Base-by-base conservation (phyloP, 441 rosid species). In the Syzygium syzygioides region DNA sequence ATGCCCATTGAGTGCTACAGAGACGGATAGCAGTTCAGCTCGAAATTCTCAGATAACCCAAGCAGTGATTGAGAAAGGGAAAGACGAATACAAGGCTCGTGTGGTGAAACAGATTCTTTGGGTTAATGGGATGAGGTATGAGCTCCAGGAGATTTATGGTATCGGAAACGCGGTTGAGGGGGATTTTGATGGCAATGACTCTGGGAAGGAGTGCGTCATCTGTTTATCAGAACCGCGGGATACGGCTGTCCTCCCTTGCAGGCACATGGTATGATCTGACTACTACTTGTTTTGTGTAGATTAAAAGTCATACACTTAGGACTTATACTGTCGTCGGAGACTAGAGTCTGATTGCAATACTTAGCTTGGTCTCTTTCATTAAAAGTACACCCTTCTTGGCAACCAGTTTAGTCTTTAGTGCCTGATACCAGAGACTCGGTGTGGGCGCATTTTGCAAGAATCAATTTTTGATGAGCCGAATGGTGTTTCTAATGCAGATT, bases 121-220 rank as follows among this genome's bases (percentile, higher is more conserved):
- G 93, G 90, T 91, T 37, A 86, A 90, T 68, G 88, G 89, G 50
- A 83, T 59, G 66, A 87, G 93, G 62, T 93, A 93, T 37, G 92
- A 91, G 87, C 93, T 93, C 14, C 91, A 85, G 88, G 94, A 91
- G 90, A 93, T 93, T n/a, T 93, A 93, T 64, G 94, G 94, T 53
- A 91, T 93, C 15, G 92, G 91, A 60, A 90, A 89, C 59, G 48
- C 91, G 12, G 87, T 48, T 13, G 90, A 89, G 34, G 88, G 91
- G 53, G 93, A 88, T 66, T 57, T 85, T 23, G 90, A 91, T 86
- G 92, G 89, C 37, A 89, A 79, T 34, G 92, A 92, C 60, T 85
- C 93, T 26, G 93, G 90, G 55, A 90, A 92, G 62, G 92, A 90
- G 85, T 91, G 94, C 62, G 92, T 93, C 85, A 91, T 93, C 71